A percentile compares a stretch with the other conserved stretches of the same genome.
These are phyloP conservation scores for Trichoderma erinaceum DNA, from an alignment of 495 filamentous ascomycete genomes.

Conservation along the genomic window DNA sequence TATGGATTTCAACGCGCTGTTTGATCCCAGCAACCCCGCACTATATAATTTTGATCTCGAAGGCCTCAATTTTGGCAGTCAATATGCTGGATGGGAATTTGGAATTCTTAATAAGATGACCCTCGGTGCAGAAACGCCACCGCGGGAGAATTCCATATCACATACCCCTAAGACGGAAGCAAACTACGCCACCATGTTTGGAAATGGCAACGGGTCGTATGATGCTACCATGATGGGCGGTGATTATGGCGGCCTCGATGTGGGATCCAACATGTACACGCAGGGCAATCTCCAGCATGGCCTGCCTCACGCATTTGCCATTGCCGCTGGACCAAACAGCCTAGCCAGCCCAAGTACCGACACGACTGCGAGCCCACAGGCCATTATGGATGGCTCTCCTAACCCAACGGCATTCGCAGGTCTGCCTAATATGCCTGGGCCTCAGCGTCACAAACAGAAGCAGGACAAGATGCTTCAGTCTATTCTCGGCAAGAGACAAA, in stretches of 20 bases:
- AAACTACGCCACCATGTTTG: conserved; percentile 36
- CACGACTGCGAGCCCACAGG: conserved; percentile 43
- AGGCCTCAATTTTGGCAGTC: conserved; percentile 89
- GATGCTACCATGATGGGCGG: conserved; percentile 32
- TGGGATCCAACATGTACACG: conserved; percentile 34
- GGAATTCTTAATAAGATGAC: conserved; percentile 93
- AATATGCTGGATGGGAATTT: conserved; percentile 90
- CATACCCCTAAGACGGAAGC: conserved; percentile 36
- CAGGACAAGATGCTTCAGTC: conserved; percentile 43
- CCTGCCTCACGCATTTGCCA: conserved; percentile 45
- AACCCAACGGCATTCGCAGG: conserved; percentile 25
- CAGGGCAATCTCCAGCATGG: conserved; percentile 47
- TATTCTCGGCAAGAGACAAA: conserved; percentile 46
- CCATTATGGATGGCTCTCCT: conserved; percentile 41
- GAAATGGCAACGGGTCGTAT: conserved; percentile 38
- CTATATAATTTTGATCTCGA: conserved; percentile 91
- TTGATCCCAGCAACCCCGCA: conserved; percentile 85
- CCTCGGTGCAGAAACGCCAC: conserved; percentile 72
- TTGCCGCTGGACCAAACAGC: conserved; percentile 43
- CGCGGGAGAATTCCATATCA: conserved; percentile 51
- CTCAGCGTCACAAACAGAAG: conserved; percentile 34
- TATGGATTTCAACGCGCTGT: conserved; percentile 55
- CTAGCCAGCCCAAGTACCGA: conserved; percentile 45
- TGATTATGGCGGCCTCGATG: conserved; percentile 36
- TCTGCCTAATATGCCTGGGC: conserved; percentile 22